Evolutionary conservation across 1,139 yeast species (phyloP).

Genomic region (Suhomyces choctaworum): DNA sequence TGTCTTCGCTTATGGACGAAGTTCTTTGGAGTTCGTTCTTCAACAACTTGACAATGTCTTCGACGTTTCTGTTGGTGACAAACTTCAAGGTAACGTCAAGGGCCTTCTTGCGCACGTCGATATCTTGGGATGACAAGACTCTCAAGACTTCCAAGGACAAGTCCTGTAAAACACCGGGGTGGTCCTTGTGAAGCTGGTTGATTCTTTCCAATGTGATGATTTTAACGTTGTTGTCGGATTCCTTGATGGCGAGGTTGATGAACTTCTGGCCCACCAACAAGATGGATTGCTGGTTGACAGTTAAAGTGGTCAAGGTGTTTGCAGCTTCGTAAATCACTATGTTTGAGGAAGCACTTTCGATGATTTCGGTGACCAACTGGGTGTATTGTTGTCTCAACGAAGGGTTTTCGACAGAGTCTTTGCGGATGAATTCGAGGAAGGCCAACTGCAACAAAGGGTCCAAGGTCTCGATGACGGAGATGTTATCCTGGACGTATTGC

Average conservation of each 20-base stretch:
- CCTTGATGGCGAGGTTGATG: conserved; percentile 85
- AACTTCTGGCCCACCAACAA: conserved; percentile 79
- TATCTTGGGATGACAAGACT: conserved; percentile 81
- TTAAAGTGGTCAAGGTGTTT: conserved; percentile 72
- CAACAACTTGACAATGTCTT: conserved; percentile 86
- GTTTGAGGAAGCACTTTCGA: conserved; percentile 62
- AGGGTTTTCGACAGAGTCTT: conserved; percentile 67
- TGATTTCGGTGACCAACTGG: conserved; percentile 67
- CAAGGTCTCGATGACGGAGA: conserved; percentile 60
- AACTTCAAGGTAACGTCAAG: conserved; percentile 78
- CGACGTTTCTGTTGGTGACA: conserved; percentile 86
- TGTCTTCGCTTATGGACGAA: conserved; percentile 66
- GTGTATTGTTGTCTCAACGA: conserved; percentile 71
- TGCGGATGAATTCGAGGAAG: conserved; percentile 87
- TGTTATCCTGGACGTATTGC: conserved; percentile 73
- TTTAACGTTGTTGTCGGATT: conserved; percentile 91
- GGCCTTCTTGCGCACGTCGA: conserved; percentile 89
- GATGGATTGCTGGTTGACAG: conserved; percentile 67
- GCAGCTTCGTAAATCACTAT: conserved; percentile 94
- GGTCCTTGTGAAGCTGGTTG: conserved; percentile 66
- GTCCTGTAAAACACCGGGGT: conserved; percentile 86
- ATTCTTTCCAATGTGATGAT: conserved; percentile 88
- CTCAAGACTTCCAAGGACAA: conserved; percentile 83
- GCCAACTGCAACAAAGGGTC: conserved; percentile 89
- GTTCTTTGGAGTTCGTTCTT: conserved; percentile 88